These are phyloP conservation scores for Cryphonectria nitschkei DNA, from an alignment of 2,329 filamentous ascomycete genomes.

Conservation along the genomic window DNA sequence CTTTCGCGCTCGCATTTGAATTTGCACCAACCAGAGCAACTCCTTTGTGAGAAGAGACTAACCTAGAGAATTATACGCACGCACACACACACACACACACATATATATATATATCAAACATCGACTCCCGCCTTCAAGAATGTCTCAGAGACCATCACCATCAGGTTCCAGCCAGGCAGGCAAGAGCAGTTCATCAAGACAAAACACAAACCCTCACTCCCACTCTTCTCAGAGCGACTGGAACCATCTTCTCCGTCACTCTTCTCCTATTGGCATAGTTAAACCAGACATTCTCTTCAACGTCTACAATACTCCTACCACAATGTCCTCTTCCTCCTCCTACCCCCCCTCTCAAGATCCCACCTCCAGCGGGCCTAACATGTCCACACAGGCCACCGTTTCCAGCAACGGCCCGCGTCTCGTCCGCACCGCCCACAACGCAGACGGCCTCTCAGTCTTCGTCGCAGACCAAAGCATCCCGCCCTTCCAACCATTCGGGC, in stretches of 20 bases:
- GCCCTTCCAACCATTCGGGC: slow-evolving; percentile 40
- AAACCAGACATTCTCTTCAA: slow-evolving; percentile 35
- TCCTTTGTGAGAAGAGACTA: background rate
- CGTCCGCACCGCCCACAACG: slow-evolving; percentile 37
- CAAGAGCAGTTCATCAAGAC: background rate
- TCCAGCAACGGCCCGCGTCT: slow-evolving; percentile 33
- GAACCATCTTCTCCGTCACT: slow-evolving; percentile 34
- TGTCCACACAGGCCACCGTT: slow-evolving; percentile 8
- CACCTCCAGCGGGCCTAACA: slow-evolving; percentile 1
- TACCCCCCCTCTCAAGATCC: background rate
- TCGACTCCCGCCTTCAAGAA: background rate
- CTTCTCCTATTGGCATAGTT: slow-evolving; percentile 35
- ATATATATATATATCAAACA: background rate
- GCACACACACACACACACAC: too few species aligned
- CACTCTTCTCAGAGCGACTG: slow-evolving; percentile 30
- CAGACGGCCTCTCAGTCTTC: slow-evolving; percentile 40
- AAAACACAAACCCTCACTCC: background rate
- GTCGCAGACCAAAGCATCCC: slow-evolving; percentile 34
- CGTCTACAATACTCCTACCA: slow-evolving; percentile 27
- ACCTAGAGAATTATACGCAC: background rate
- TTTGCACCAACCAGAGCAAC: background rate
- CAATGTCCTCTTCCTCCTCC: slow-evolving; percentile 11
- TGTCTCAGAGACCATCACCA: slow-evolving; percentile 13
- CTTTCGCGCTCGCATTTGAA: background rate
- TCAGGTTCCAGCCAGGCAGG: slow-evolving; percentile 13